A percentile compares a stretch with the other conserved stretches of the same genome.
Evolutionary conservation across 2,329 filamentous ascomycete species (phyloP).

Genomic region (Verticillium albo-atrum): DNA sequence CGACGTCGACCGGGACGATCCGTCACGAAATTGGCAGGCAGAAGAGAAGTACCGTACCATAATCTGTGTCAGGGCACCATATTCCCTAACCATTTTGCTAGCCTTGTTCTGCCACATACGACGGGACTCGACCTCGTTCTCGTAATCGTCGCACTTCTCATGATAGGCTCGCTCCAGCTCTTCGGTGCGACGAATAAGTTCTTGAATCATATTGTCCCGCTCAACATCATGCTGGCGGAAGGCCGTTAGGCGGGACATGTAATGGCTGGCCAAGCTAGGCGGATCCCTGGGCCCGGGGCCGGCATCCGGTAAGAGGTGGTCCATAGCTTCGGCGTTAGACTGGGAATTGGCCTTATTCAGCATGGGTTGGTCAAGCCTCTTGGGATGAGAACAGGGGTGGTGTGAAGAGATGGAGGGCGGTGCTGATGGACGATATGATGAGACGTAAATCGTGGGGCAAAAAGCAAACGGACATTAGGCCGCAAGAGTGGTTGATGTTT

Average conservation of each 20-base stretch:
- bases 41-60: slow-evolving; percentile 4
- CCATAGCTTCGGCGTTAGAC: background rate
- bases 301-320: background rate
- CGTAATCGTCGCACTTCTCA: slow-evolving; percentile 14
- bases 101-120: slow-evolving; percentile 15
- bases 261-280: background rate
- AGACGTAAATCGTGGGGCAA: background rate
- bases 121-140: slow-evolving; percentile 15
- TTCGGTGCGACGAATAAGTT: slow-evolving; percentile 3
- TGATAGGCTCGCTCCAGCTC: slow-evolving; percentile 4
- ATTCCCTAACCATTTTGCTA: slow-evolving; percentile 1
- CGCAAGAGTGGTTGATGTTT: background rate
- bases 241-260: background rate
- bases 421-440: background rate
- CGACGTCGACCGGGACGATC: background rate
- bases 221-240: slow-evolving; percentile 7
- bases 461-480: too few relatives aligned
- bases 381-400: too few relatives aligned
- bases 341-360: background rate
- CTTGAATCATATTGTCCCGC: slow-evolving; percentile 12
- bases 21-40: background rate
- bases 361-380: background rate
- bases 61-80: slow-evolving; percentile 7
- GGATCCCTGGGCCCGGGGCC: background rate
- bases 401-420: too few relatives aligned